Conservation (phyloP, 2,329 filamentous ascomycete genomes). For the Penicillium hordei region DNA sequence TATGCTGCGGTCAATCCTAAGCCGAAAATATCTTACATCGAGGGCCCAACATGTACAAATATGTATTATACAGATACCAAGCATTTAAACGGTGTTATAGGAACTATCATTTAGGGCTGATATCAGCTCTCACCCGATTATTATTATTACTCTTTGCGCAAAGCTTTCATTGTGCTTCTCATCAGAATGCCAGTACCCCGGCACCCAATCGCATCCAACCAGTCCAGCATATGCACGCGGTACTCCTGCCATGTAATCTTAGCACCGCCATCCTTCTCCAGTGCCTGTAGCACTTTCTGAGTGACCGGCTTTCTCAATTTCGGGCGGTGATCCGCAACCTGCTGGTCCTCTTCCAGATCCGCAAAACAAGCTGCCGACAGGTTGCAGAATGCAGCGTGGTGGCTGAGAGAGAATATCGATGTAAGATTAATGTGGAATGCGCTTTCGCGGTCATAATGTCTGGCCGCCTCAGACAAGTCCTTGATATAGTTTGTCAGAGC, state of each 20-base stretch:
- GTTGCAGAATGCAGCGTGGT: conserved; percentile 48
- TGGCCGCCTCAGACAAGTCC: conserved; percentile 37
- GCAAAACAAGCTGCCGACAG: conserved; percentile 51
- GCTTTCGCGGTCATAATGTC: conserved; percentile 30
- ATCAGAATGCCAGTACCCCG: conserved; percentile 69
- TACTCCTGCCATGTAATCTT: conserved; percentile 72
- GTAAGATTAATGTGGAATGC: conserved; percentile 39
- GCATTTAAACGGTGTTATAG: conserved; percentile 14
- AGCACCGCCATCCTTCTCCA: conserved; percentile 66
- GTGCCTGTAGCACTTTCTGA: conserved; percentile 61
- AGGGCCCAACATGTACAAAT: conserved; percentile 10
- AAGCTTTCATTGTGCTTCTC: conserved; percentile 76
- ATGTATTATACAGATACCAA: conserved; percentile 17
- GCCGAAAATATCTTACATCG: not conserved
- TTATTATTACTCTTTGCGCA: conserved; percentile 52
- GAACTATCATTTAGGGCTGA: not conserved
- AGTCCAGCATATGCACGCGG: conserved; percentile 67
- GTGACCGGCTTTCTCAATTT: conserved; percentile 59
- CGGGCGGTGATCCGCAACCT: conserved; percentile 24
- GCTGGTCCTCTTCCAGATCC: conserved; percentile 48
- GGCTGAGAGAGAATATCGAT: conserved; percentile 49
- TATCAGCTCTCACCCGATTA: not conserved
- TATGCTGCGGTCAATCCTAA: not conserved
- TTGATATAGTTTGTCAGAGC: conserved; percentile 45
- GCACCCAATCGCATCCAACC: conserved; percentile 64